These are phyloP conservation scores for Castanospermum australe DNA, from an alignment of 306 rosid species.

Conservation along the genomic window DNA sequence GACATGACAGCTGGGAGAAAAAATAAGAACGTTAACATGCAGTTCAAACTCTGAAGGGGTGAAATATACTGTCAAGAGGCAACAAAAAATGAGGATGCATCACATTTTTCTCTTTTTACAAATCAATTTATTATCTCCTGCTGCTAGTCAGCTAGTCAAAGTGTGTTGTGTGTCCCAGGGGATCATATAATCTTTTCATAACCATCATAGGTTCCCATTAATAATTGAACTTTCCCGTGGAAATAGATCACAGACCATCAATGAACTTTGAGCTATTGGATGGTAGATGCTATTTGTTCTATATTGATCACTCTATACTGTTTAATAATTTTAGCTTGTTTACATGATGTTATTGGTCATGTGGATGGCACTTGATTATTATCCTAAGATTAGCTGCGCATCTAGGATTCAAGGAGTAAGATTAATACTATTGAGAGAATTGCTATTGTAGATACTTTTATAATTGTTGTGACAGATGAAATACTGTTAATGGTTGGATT, in stretches of 20 bases:
- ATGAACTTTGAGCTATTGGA: slow-evolving; percentile 4
- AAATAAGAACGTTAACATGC: not conserved
- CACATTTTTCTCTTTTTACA: not conserved
- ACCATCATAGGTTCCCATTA: not conserved
- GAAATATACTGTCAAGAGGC: not conserved
- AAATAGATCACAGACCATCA: not conserved
- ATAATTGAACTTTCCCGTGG: not conserved
- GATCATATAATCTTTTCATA: not conserved
- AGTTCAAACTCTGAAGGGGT: not conserved
- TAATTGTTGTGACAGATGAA: not conserved
- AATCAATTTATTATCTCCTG: not conserved
- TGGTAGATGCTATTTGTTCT: not conserved
- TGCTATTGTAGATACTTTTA: not conserved
- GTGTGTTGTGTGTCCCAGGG: not conserved
- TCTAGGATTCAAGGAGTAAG: not conserved
- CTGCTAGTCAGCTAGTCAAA: not conserved
- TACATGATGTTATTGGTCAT: not conserved
- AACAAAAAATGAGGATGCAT: not conserved
- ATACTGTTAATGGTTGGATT: not conserved
- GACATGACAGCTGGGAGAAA: not conserved
- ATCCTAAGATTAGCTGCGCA: not conserved
- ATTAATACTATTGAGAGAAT: not conserved
- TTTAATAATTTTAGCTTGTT: not conserved
- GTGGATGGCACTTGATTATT: not conserved
- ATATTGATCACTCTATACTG: not conserved